A percentile compares a stretch with the other conserved stretches of the same genome.
These are phyloP conservation scores for Solanum hybrid DNA, from an alignment of 305 asterid genomes.

Conservation along the genomic window DNA sequence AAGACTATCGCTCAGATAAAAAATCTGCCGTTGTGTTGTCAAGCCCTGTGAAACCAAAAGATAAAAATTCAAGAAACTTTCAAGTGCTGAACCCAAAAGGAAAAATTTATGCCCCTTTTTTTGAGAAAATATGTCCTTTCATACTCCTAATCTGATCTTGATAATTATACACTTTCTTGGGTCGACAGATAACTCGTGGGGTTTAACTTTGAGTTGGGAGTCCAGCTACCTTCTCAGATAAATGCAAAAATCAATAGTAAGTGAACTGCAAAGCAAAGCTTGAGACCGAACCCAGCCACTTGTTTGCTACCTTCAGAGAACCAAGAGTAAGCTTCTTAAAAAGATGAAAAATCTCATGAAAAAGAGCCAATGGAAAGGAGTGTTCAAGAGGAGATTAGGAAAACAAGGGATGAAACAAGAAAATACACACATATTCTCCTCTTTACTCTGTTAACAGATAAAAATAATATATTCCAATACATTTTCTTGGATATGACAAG, in stretches of 20 bases:
- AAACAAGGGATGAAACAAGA: background rate
- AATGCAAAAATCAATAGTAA: slow-evolving; percentile 1
- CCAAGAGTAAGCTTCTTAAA: background rate
- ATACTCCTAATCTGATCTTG: background rate
- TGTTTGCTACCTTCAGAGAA: slow-evolving; percentile 3
- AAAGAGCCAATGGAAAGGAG: background rate
- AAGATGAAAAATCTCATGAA: background rate
- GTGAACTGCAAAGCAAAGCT: background rate
- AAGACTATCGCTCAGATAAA: background rate
- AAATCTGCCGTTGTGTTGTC: background rate
- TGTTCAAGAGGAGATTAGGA: background rate
- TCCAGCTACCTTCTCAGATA: slow-evolving; percentile 2
- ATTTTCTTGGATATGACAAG: background rate
- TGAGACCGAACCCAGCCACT: background rate
- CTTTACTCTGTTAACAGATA: background rate
- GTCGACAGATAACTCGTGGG: background rate
- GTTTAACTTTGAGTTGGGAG: background rate
- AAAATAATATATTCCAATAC: background rate
- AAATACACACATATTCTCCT: background rate
- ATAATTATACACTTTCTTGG: background rate
- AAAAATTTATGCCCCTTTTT: background rate
- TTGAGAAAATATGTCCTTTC: background rate
- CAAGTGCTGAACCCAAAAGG: background rate
- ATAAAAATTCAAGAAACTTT: background rate
- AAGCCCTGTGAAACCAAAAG: slow-evolving; percentile 1